These are phyloP conservation scores for Melanogaster broomeanus DNA, from an alignment of 768 basidiomycete species.

Conservation along the genomic window DNA sequence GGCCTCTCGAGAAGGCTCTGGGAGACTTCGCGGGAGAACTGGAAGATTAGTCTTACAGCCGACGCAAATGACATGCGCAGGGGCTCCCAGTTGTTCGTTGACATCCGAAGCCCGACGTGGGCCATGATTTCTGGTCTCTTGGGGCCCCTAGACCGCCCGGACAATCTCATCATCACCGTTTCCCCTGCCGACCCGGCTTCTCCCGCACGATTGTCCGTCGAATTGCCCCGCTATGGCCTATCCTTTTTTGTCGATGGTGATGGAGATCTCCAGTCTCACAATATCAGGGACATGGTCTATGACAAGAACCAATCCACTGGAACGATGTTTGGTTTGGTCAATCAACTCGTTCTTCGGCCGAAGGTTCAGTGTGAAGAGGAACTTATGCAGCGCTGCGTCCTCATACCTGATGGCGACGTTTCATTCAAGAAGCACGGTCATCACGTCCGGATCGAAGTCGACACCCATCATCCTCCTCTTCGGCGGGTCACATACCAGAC, in stretches of 20 bases:
- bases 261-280: conserved; percentile 39
- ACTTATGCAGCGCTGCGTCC: conserved; percentile 25
- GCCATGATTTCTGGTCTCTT: conserved; percentile 27
- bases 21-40: conserved; percentile 26
- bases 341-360: conserved; percentile 41
- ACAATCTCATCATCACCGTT: conserved; percentile 23
- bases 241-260: conserved; percentile 39
- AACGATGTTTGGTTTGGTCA: conserved; percentile 45
- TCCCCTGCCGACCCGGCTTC: neutral
- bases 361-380: conserved; percentile 1
- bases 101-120: conserved; percentile 29
- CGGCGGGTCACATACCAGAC: conserved; percentile 22
- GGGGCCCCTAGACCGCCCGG: conserved; percentile 21
- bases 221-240: conserved; percentile 43
- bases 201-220: conserved; percentile 23
- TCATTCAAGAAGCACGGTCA: conserved; percentile 8
- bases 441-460: conserved; percentile 18
- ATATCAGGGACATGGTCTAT: conserved; percentile 44
- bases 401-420: conserved; percentile 41
- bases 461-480: neutral
- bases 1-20: conserved; percentile 26
- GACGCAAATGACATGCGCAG: conserved; percentile 8
- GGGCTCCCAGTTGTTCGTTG: conserved; percentile 18
- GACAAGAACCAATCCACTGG: conserved; percentile 43
- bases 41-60: conserved; percentile 20